Evolutionary conservation across 176 grass and related monocot genomes (phyloP).

Genomic region (Ananas comosus): DNA sequence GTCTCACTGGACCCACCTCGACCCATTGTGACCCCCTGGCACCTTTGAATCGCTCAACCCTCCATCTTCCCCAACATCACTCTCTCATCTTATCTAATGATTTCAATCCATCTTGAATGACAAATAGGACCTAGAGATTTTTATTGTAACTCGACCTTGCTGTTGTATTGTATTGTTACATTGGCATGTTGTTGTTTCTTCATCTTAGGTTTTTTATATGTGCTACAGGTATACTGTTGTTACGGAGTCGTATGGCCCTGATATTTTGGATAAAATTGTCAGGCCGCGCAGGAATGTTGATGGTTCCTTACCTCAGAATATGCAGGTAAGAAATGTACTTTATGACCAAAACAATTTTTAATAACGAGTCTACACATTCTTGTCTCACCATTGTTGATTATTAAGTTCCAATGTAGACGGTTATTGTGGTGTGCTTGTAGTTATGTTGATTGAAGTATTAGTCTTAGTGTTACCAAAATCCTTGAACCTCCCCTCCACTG

Average conservation of each 20-base stretch:
- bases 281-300: conserved; percentile 58
- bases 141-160: conserved; percentile 10
- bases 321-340: conserved; percentile 49
- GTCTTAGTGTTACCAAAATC: no score
- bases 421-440: not conserved
- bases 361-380: not conserved
- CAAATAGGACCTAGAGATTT: not conserved
- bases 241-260: conserved; percentile 43
- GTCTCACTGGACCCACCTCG: no score
- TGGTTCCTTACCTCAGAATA: conserved; percentile 43
- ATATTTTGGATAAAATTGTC: conserved; percentile 50
- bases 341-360: not conserved
- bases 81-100: no score
- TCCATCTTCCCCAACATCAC: no score
- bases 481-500: no score
- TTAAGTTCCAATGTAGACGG: not conserved
- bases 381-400: not conserved
- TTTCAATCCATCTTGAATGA: no score
- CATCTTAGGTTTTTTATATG: conserved; percentile 16
- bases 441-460: not conserved
- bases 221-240: conserved; percentile 58
- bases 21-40: no score
- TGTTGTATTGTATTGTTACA: conserved; percentile 14
- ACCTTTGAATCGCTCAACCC: no score
- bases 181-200: conserved; percentile 9